These are phyloP conservation scores for Epichloe glyceriae DNA, from an alignment of 2,329 filamentous ascomycete genomes.

Conservation along the genomic window DNA sequence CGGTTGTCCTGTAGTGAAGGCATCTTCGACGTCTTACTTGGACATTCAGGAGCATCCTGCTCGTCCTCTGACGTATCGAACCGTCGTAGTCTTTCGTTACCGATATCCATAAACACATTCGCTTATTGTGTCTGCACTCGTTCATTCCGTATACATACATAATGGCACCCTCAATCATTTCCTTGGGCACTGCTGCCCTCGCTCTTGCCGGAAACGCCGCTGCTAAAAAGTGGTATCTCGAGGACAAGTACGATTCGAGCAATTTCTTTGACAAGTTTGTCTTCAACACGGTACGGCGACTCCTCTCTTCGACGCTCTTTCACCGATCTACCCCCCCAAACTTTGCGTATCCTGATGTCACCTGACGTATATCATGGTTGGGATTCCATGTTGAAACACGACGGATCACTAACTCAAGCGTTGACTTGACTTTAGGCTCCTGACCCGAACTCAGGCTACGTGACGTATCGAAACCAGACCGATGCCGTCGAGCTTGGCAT, in stretches of 20 bases:
- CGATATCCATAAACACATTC: slow-evolving; percentile 9
- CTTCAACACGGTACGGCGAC: slow-evolving; percentile 24
- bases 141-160: slow-evolving; percentile 1
- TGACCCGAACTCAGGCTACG: slow-evolving; percentile 48
- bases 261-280: slow-evolving; percentile 38
- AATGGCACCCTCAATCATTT: slow-evolving; percentile 30
- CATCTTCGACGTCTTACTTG: background rate
- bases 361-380: background rate
- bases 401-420: background rate
- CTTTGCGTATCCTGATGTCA: too few species aligned
- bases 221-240: slow-evolving; percentile 23
- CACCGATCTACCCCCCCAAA: too few species aligned
- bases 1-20: background rate
- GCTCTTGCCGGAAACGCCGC: slow-evolving; percentile 21
- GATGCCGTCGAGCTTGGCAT: slow-evolving; percentile 15
- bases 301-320: too few species aligned
- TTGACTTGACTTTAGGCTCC: slow-evolving; percentile 2
- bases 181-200: slow-evolving; percentile 25
- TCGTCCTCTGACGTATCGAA: slow-evolving; percentile 25
- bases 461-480: slow-evolving; percentile 33
- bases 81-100: slow-evolving; percentile 30
- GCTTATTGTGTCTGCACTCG: slow-evolving; percentile 4
- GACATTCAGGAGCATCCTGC: slow-evolving; percentile 10
- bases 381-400: background rate
- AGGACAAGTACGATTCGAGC: slow-evolving; percentile 25